Evolutionary conservation across 192 early-diverging fungal species (phyloP), one percentile per base, ranked within the genome.

Genomic region (Backusella psychrophila): DNA sequence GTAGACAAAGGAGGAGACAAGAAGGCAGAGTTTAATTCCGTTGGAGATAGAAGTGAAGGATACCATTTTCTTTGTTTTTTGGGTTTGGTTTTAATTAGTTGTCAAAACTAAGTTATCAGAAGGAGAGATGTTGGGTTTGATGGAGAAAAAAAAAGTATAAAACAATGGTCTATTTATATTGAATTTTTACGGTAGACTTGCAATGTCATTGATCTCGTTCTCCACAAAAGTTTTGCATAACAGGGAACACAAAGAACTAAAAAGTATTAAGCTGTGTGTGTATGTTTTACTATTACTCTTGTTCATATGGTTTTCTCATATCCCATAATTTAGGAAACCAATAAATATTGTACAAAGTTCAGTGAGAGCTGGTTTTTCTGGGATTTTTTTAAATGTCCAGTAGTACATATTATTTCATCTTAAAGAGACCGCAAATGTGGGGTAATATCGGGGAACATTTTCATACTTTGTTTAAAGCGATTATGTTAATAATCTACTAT

Each of bases 21-120:
- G 17, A 36, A 36, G n/a, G 9, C 31, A 33, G 6, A 69, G 38
- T 11, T 35, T 36, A 5, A 69, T 38, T 23, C 68, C 33, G 34
- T 41, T 35, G n/a, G 68, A 35, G 35, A 69, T 69, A 4, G 68
- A 69, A 38, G 35, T 38, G 21, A 69, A 69, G 34, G 68, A 69
- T 11, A 69, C 68, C 68, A 69, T 69, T 63, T 39, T 11, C 3
- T 39, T 39, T 39, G 9, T 53, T 56, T 59, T 63, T 3, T 63
- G 5, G 56, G 12, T 29, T 29, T 49, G 46, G 11, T 8, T 63
- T 63, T 59, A 21, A 29, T 63, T 63, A 63, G 56, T 63, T 63
- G 23, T 63, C 56, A 63, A 29, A 63, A 63, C 56, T 63, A 63
- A 63, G 26, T 14, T 29, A 63, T 29, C 3, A 63, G 29, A 63